These are phyloP conservation scores for Tricholoma furcatifolium DNA, from an alignment of 768 basidiomycete species.

Conservation along the genomic window DNA sequence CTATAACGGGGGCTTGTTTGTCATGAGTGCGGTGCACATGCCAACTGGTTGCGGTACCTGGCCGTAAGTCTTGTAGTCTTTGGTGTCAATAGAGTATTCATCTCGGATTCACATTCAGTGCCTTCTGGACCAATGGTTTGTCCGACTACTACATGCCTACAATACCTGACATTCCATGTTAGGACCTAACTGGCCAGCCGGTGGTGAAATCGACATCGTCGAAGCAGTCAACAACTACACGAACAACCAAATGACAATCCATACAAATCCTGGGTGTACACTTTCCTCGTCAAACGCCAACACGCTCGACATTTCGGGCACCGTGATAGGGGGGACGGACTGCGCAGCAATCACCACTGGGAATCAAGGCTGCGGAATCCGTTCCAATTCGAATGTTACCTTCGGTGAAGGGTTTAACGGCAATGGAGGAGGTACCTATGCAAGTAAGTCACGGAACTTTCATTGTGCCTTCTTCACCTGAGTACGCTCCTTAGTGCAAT, in stretches of 20 bases:
- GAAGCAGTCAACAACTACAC: constrained; percentile 84
- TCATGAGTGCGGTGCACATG: constrained; percentile 88
- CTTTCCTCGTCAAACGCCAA: constrained; percentile 48
- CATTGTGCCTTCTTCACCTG: neutral
- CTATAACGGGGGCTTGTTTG: constrained; percentile 67
- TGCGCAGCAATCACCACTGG: constrained; percentile 69
- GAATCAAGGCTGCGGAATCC: constrained; percentile 83
- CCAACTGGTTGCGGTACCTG: constrained; percentile 88
- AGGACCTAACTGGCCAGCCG: constrained; percentile 63
- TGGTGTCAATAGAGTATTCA: neutral
- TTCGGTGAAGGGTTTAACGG: constrained; percentile 87
- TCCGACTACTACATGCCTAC: constrained; percentile 13
- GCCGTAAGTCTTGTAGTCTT: constrained; percentile 48
- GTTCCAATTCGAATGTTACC: constrained; percentile 54
- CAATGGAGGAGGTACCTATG: constrained; percentile 87
- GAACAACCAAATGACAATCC: constrained; percentile 79
- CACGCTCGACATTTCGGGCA: constrained; percentile 57
- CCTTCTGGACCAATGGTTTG: constrained; percentile 49
- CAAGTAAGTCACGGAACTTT: constrained; percentile 54
- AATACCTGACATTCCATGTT: constrained; percentile 47
- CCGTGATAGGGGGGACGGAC: constrained; percentile 66
- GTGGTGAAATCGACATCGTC: constrained; percentile 81
- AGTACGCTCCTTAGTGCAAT: constrained; percentile 53
- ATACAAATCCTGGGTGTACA: constrained; percentile 71
- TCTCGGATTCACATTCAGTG: constrained; percentile 24